Conservation (phyloP, 1,139 yeast genomes). For the Candida anutae region DNA sequence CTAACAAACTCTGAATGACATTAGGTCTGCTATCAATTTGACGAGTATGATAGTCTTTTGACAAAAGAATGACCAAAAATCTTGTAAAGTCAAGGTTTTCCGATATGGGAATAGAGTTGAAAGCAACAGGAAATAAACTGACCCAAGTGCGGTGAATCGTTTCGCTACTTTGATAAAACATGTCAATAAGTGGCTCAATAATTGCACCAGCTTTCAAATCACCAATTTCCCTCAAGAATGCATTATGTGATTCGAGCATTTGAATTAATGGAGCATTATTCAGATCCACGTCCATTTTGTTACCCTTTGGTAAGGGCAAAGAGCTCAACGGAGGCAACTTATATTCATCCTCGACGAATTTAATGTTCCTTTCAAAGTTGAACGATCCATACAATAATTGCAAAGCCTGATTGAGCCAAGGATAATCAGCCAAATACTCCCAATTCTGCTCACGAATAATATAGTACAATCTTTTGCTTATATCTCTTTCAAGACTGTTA, state of each 20-base stretch:
- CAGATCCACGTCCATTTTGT: constrained; percentile 9
- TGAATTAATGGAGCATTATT: constrained; percentile 11
- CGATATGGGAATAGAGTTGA: constrained; percentile 62
- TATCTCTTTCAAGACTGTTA: constrained; percentile 71
- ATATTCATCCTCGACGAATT: constrained; percentile 41
- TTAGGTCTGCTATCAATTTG: constrained; percentile 86
- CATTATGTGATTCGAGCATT: constrained; percentile 43
- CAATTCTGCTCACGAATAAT: constrained; percentile 90
- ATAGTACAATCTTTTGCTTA: constrained; percentile 74
- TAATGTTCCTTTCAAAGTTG: constrained; percentile 41
- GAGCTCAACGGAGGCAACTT: constrained; percentile 48
- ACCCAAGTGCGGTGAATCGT: constrained; percentile 85
- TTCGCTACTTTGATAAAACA: constrained; percentile 76
- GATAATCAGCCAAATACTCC: constrained; percentile 89
- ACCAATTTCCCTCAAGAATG: constrained; percentile 41
- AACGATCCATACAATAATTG: constrained; percentile 80
- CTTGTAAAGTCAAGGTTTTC: constrained; percentile 81
- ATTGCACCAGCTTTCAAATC: constrained; percentile 51
- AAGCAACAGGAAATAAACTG: constrained; percentile 73
- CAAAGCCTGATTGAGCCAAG: constrained; percentile 92
- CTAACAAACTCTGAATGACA: constrained; percentile 76
- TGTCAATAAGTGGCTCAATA: constrained; percentile 64
- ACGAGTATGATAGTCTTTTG: constrained; percentile 86
- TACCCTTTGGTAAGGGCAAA: constrained; percentile 17
- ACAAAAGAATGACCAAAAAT: constrained; percentile 65